These are phyloP conservation scores for Halophytophthora polymorphica DNA, from an alignment of 352 stramenopile genomes.

Conservation along the genomic window DNA sequence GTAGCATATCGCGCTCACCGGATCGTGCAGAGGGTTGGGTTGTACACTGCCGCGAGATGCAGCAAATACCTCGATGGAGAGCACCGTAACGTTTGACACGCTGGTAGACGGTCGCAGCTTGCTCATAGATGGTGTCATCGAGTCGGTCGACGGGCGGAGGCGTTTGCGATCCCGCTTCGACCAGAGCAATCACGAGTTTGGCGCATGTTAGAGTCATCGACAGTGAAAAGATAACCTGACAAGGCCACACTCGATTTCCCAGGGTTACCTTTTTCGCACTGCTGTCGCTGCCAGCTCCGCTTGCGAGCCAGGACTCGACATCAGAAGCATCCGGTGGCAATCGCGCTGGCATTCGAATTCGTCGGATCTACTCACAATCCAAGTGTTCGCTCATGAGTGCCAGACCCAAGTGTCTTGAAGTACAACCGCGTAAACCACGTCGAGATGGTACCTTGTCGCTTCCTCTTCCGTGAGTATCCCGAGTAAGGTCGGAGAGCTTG, in stretches of 20 bases:
- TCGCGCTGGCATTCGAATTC: constrained; percentile 36
- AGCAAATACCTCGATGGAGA: constrained; percentile 78
- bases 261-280: constrained; percentile 22
- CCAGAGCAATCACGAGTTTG: constrained; percentile 1
- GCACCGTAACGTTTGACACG: constrained; percentile 70
- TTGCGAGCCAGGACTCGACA: constrained; percentile 34
- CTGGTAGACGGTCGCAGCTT: constrained; percentile 21
- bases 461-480: neutral
- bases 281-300: constrained; percentile 2
- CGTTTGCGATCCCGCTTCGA: constrained; percentile 22
- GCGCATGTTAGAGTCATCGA: neutral
- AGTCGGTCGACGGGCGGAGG: constrained; percentile 10
- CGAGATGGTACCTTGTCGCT: constrained; percentile 17
- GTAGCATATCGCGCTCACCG: constrained; percentile 62
- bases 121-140: constrained; percentile 17
- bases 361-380: constrained; percentile 21
- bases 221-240: neutral
- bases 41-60: constrained; percentile 53
- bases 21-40: constrained; percentile 67
- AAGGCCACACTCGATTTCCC: neutral
- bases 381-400: neutral
- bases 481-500: constrained; percentile 25
- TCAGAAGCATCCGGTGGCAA: constrained; percentile 29
- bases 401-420: neutral
- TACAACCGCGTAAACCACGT: neutral